Conservation (phyloP, 441 rosid species). For the Croton setiger region DNA sequence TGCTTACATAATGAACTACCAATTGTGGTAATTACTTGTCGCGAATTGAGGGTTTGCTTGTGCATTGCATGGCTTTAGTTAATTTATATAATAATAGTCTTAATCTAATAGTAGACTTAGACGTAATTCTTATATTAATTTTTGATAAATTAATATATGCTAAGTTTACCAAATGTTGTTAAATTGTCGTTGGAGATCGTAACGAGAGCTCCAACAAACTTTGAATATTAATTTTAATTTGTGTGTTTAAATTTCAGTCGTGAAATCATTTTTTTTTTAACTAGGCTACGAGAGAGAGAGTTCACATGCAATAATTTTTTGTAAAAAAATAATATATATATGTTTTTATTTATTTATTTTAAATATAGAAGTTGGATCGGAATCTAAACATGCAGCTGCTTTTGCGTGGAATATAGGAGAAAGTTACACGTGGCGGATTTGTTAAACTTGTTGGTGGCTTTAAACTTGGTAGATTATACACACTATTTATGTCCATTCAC, state of each 20-base stretch:
- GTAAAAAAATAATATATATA: too few relatives aligned
- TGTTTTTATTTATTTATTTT: too few relatives aligned
- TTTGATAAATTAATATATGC: neutral
- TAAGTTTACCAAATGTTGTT: conserved; percentile 35
- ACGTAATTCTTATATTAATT: neutral
- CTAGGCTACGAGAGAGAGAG: too few relatives aligned
- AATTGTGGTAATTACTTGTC: conserved; percentile 43
- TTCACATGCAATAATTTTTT: too few relatives aligned
- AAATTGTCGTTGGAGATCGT: conserved; percentile 41
- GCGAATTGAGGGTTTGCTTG: conserved; percentile 34
- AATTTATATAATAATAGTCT: conserved; percentile 23
- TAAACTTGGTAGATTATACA: neutral
- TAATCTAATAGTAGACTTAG: conserved; percentile 29
- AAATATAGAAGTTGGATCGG: neutral
- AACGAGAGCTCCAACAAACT: conserved; percentile 39
- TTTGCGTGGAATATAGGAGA: neutral
- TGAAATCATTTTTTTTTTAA: too few relatives aligned
- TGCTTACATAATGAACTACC: conserved; percentile 21
- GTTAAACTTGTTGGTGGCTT: neutral
- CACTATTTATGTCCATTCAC: neutral
- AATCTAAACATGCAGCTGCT: neutral
- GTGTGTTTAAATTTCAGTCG: too few relatives aligned
- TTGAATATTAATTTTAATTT: conserved; percentile 26
- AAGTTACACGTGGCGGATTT: conserved; percentile 2
- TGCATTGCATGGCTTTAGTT: conserved; percentile 36